Percentiles rank a stretch among this genome's conserved stretches.
These are phyloP conservation scores for Talaromyces sp. DNA, from an alignment of 2,329 filamentous ascomycete species.

Conservation along the genomic window DNA sequence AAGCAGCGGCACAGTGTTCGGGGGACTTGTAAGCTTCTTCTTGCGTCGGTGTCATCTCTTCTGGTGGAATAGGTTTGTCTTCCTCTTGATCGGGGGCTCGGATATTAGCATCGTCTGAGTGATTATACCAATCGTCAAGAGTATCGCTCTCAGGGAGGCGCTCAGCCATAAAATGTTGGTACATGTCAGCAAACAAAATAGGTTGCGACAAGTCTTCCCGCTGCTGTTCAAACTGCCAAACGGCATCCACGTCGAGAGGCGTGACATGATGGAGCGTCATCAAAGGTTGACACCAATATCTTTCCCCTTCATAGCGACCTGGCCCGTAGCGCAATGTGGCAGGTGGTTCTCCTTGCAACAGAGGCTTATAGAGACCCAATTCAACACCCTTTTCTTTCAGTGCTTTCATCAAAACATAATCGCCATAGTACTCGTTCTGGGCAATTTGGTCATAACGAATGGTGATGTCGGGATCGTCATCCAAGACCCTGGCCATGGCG, in stretches of 20 bases:
- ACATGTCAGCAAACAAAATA: constrained; percentile 51
- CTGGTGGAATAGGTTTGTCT: constrained; percentile 32
- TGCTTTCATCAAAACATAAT: constrained; percentile 49
- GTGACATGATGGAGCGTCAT: constrained; percentile 57
- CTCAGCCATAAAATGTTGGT: constrained; percentile 48
- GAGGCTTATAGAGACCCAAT: constrained; percentile 46
- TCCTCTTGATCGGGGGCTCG: constrained; percentile 13
- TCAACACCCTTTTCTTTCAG: constrained; percentile 49
- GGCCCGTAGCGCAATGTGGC: constrained; percentile 47
- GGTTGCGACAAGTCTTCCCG: constrained; percentile 33
- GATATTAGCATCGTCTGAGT: constrained; percentile 50
- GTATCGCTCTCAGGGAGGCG: constrained; percentile 36
- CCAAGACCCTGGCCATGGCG: constrained; percentile 50
- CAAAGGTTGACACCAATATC: constrained; percentile 57
- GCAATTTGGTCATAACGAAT: constrained; percentile 47
- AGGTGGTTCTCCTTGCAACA: constrained; percentile 56
- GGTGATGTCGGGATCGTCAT: constrained; percentile 44
- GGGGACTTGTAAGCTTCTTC: constrained; percentile 44
- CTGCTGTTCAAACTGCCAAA: constrained; percentile 55
- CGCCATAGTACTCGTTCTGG: constrained; percentile 50
- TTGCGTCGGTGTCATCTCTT: constrained; percentile 43
- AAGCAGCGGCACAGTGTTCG: constrained; percentile 51
- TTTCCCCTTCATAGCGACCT: constrained; percentile 20
- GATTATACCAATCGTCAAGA: constrained; percentile 54
- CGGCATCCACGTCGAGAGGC: constrained; percentile 48